A percentile compares a stretch with the other conserved stretches of the same genome.
These are phyloP conservation scores for Cladosporium sp. DNA, from an alignment of 2,329 filamentous ascomycete species.

Conservation along the genomic window DNA sequence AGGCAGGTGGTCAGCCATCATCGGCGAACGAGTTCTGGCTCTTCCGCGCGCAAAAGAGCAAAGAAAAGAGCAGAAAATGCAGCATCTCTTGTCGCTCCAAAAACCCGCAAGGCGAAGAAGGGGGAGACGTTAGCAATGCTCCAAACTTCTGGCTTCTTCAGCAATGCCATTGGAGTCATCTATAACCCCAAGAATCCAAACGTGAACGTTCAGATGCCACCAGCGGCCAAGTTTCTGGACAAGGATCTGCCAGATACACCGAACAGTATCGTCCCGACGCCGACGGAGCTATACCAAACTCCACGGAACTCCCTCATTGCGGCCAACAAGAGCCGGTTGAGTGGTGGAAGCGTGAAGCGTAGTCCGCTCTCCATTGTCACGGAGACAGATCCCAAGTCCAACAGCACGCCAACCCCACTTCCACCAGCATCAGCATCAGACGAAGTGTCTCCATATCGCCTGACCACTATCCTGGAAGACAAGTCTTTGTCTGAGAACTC, in stretches of 20 bases:
- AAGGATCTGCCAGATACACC: constrained; percentile 23
- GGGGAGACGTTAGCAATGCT: constrained; percentile 31
- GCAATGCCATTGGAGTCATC: constrained; percentile 13
- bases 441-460: constrained; percentile 15
- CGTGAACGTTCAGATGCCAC: constrained; percentile 19
- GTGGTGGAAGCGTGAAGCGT: constrained; percentile 10
- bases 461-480: constrained; percentile 24
- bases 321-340: neutral
- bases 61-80: neutral
- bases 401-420: neutral
- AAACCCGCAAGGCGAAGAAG: constrained; percentile 18
- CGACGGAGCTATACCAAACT: constrained; percentile 21
- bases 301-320: constrained; percentile 4
- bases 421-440: neutral
- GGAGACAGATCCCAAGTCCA: constrained; percentile 15
- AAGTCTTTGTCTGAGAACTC: constrained; percentile 18
- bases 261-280: constrained; percentile 18
- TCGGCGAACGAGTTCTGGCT: neutral
- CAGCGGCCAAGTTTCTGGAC: constrained; percentile 22
- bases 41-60: neutral
- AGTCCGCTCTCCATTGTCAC: constrained; percentile 24
- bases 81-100: neutral
- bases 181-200: constrained; percentile 6
- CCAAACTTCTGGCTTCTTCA: constrained; percentile 28
- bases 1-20: neutral